Conservation (phyloP, 1,284 basidiomycete species). For the Anthracocystis setariae region DNA sequence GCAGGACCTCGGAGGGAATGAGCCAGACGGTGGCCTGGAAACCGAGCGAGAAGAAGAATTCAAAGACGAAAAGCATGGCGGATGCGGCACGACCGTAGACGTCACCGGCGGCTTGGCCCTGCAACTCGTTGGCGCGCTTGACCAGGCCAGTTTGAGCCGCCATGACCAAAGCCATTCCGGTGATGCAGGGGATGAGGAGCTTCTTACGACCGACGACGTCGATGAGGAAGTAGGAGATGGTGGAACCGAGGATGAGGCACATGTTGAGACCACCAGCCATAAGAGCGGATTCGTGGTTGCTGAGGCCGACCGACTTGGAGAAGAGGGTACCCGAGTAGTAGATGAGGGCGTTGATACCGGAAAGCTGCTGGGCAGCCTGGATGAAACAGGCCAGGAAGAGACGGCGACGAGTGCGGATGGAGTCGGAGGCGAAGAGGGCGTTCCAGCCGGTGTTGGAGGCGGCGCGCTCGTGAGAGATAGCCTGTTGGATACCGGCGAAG, state of each 20-base stretch:
- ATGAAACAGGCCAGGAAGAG: conserved; percentile 73
- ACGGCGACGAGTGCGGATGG: conserved; percentile 76
- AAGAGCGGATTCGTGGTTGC: conserved; percentile 74
- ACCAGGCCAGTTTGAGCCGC: conserved; percentile 72
- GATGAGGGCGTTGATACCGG: conserved; percentile 76
- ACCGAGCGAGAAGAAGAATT: conserved; percentile 77
- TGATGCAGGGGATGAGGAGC: conserved; percentile 77
- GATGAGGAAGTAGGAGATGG: conserved; percentile 74
- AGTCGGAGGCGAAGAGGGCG: conserved; percentile 73
- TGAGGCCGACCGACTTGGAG: conserved; percentile 69
- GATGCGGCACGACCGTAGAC: conserved; percentile 71
- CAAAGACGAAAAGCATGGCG: conserved; percentile 76
- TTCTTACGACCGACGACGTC: conserved; percentile 73
- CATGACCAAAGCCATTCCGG: conserved; percentile 75
- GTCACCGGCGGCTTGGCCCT: conserved; percentile 57
- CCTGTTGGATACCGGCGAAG: conserved; percentile 69
- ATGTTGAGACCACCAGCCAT: conserved; percentile 78
- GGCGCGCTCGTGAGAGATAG: conserved; percentile 59
- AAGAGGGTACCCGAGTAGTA: conserved; percentile 70
- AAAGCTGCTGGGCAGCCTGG: conserved; percentile 79
- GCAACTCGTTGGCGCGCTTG: conserved; percentile 70
- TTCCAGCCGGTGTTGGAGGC: conserved; percentile 54
- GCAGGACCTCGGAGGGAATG: conserved; percentile 68
- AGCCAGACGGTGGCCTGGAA: conserved; percentile 77
- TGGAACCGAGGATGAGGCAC: conserved; percentile 76